Evolutionary conservation across 345 rosid species (phyloP), one percentile per base, ranked within the genome.

Genomic region (Euphorbia lathyris): DNA sequence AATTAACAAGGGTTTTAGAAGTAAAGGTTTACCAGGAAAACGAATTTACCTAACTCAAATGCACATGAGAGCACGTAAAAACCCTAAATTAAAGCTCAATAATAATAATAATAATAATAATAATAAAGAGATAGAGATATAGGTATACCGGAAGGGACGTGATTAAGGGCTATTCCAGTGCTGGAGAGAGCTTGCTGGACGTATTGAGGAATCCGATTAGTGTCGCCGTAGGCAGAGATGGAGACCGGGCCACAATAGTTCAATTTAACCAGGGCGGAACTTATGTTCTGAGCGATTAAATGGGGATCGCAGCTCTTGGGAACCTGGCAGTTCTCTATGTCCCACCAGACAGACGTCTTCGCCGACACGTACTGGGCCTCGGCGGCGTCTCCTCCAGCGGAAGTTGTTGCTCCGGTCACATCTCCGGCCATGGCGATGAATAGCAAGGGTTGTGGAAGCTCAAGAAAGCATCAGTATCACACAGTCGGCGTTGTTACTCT

Each of bases 301-400:
- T 89, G 91, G 30, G 96, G 80, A 36, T 91, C 90, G 23, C 87
- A 79, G 2, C 80, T 81, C 65, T 78, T 89, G 4, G 98, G 95
- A 10, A 94, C 97, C 58, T 83, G 97, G 60, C 97, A 94, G 67
- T 91, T 94, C 82, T 91, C 98, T 30, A 89, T 91, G 70, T 94
- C 98, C 98, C 97, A 94, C 96, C 97, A 94, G 19, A 90, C 98
- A 42, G 98, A 90, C 12, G 89, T 91, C 84, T 88, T 94, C 45
- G 93, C 93, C 43, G 48, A 51, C 60, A 67, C 84, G 77, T 93
- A 91, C 82, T 89, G 93, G 30, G 76, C 58, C 83, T 86, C 93
- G 67, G 85, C 88, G 58, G 26, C 48, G 55, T 53, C 76, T 40
- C 52, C 60, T 10, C 56, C 57, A 32, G 16, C 20, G 14, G 57